phyloP scores from a whole-genome alignment of 2,329 filamentous ascomycete species.

The Cytospora piceicola region DNA sequence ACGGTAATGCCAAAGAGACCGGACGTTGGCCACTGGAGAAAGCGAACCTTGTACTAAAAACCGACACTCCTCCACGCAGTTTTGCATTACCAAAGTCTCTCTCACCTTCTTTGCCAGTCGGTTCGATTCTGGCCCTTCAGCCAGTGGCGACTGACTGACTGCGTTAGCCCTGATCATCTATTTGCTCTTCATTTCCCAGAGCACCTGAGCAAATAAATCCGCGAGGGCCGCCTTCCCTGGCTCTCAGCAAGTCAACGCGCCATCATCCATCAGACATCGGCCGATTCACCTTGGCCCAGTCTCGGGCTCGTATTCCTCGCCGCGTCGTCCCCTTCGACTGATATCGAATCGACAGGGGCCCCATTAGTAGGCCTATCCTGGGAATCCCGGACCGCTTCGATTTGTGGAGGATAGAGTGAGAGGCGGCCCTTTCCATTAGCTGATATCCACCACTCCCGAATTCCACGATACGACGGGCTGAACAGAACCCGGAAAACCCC shows the following conservation, averaged over 20 bases:
- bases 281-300: constrained; percentile 16
- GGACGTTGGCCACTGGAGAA: not conserved
- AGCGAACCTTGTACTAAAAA: not conserved
- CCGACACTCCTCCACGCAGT: not conserved
- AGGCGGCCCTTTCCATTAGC: constrained; percentile 15
- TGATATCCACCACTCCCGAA: constrained; percentile 21
- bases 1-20: not conserved
- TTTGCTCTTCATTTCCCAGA: constrained; percentile 3
- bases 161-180: not conserved
- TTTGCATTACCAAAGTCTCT: not conserved
- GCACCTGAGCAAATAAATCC: constrained; percentile 6
- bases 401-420: constrained; percentile 20
- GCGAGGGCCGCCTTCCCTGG: constrained; percentile 16
- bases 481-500: constrained; percentile 19
- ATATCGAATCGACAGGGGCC: constrained; percentile 20
- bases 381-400: constrained; percentile 19
- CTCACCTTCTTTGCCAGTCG: constrained; percentile 1
- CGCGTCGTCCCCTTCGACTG: constrained; percentile 5
- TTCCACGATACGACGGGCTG: constrained; percentile 12
- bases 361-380: constrained; percentile 10
- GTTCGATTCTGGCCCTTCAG: not conserved
- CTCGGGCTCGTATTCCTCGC: constrained; percentile 12
- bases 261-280: constrained; percentile 4
- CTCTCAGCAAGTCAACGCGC: not conserved
- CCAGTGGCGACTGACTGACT: not conserved